These are phyloP conservation scores for Bolboschoenus planiculmis DNA, from an alignment of 176 grass and related monocot species.

Conservation along the genomic window DNA sequence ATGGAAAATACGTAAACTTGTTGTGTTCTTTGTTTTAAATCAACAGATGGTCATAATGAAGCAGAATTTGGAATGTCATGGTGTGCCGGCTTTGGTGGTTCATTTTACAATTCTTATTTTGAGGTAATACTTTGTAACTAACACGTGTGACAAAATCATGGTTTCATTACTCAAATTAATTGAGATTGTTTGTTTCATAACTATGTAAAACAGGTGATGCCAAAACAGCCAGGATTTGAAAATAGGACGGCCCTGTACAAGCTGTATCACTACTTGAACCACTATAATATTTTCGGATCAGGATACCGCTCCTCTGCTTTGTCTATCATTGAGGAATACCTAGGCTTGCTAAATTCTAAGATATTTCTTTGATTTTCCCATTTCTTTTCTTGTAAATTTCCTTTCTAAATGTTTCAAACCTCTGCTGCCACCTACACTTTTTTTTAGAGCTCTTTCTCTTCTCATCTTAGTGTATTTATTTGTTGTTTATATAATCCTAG, in stretches of 20 bases:
- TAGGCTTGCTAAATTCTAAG: constrained; percentile 42
- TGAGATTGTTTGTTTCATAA: background rate
- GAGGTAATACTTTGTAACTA: constrained; percentile 34
- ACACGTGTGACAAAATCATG: background rate
- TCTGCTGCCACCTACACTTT: background rate
- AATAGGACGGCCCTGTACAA: constrained; percentile 62
- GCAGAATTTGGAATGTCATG: constrained; percentile 93
- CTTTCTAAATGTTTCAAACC: background rate
- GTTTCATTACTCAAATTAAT: background rate
- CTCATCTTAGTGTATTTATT: background rate
- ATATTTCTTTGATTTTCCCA: background rate
- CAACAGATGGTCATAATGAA: constrained; percentile 70
- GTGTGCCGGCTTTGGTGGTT: constrained; percentile 63
- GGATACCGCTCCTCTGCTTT: constrained; percentile 54
- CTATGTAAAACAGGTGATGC: constrained; percentile 46
- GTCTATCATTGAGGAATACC: constrained; percentile 70
- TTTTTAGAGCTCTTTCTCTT: background rate
- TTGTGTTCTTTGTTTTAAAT: background rate
- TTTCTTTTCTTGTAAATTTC: background rate
- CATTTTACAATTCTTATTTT: constrained; percentile 75
- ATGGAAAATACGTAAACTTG: background rate
- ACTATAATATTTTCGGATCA: constrained; percentile 82
- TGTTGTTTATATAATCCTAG: background rate
- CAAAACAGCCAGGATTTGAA: constrained; percentile 63
- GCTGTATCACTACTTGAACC: constrained; percentile 79